phyloP scores from a whole-genome alignment of 192 early-diverging fungal genomes.

The Spizellomyces sp. region DNA sequence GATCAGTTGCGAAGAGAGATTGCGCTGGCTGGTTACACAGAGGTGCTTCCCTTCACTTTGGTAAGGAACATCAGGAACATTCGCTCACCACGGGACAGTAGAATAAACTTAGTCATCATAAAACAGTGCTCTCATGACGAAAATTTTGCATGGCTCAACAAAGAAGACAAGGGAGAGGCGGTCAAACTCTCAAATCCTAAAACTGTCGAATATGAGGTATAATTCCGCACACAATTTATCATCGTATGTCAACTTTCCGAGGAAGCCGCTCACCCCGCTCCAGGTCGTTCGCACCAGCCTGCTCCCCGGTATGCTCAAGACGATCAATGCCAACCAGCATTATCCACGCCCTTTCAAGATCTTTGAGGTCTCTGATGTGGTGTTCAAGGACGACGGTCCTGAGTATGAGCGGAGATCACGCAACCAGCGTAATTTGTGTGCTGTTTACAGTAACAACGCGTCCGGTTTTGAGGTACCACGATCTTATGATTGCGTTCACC shows the following conservation, averaged over 20 bases:
- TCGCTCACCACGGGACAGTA: background rate
- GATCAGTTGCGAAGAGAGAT: constrained; percentile 84
- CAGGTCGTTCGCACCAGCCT: constrained; percentile 92
- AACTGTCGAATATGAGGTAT: constrained; percentile 70
- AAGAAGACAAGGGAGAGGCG: constrained; percentile 76
- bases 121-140: constrained; percentile 94
- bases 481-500: background rate
- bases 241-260: constrained; percentile 7
- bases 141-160: constrained; percentile 88
- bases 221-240: constrained; percentile 29
- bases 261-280: background rate
- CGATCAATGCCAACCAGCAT: constrained; percentile 84
- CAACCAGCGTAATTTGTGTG: constrained; percentile 88
- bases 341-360: constrained; percentile 84
- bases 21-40: constrained; percentile 90
- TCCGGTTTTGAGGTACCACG: constrained; percentile 76
- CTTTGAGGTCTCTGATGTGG: constrained; percentile 96
- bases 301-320: constrained; percentile 93
- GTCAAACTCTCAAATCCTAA: constrained; percentile 92
- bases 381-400: constrained; percentile 77
- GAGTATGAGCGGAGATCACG: constrained; percentile 73
- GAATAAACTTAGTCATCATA: too few species aligned
- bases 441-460: constrained; percentile 78
- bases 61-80: constrained; percentile 46
- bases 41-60: constrained; percentile 90